These are phyloP conservation scores for Plasmodium reichenowi DNA, from an alignment of 169 alveolate genomes.

Conservation along the genomic window DNA sequence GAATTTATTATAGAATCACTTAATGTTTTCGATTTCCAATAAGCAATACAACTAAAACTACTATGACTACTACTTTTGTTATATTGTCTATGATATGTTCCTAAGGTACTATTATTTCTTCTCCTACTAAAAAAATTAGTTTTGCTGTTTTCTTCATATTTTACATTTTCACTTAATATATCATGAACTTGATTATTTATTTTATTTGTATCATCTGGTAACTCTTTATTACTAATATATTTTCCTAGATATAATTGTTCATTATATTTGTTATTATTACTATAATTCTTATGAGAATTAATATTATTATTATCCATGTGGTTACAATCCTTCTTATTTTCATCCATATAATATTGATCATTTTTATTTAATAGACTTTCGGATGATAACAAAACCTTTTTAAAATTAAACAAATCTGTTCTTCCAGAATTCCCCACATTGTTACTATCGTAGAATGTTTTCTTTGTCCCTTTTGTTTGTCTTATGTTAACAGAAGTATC, in stretches of 20 bases:
- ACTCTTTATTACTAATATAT: background rate
- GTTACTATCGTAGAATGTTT: slow-evolving; percentile 35
- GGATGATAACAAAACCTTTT: background rate
- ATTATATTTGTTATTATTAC: slow-evolving; percentile 5
- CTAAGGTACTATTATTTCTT: background rate
- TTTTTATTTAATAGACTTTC: too few relatives aligned
- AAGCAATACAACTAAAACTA: background rate
- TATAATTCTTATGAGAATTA: background rate
- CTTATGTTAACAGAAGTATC: too few relatives aligned
- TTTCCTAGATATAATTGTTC: slow-evolving; percentile 14
- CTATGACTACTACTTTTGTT: background rate
- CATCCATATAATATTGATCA: too few relatives aligned
- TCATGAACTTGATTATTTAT: background rate
- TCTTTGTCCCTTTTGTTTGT: background rate
- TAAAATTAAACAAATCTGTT: slow-evolving; percentile 39
- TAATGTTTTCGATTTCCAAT: background rate
- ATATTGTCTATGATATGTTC: background rate
- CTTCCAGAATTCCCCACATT: slow-evolving; percentile 27
- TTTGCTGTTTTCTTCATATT: background rate
- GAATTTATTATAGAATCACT: background rate
- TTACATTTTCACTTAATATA: background rate
- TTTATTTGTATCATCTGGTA: background rate
- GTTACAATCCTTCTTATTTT: too few relatives aligned
- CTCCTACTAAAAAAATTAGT: background rate
- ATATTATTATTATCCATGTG: too few relatives aligned